Evolutionary conservation across 768 basidiomycete genomes (phyloP).

Genomic region (Myochromella boudieri): DNA sequence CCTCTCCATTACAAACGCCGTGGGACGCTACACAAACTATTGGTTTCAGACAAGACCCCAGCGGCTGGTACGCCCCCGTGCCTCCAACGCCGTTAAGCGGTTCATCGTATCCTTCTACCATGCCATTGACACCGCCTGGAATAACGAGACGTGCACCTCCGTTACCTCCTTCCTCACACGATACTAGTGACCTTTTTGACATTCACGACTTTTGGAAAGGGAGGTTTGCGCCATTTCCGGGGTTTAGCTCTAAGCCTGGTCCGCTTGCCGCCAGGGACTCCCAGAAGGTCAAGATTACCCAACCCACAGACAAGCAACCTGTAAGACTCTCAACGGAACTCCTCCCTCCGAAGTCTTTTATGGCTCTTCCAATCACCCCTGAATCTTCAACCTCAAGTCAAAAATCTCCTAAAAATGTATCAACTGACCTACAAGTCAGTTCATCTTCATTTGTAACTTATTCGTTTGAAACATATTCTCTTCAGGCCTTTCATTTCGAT

Average conservation of each 20-base stretch:
- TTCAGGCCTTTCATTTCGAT: slow-evolving; percentile 33
- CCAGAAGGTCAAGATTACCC: slow-evolving; percentile 15
- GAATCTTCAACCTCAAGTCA: slow-evolving; percentile 14
- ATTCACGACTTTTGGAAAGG: slow-evolving; percentile 42
- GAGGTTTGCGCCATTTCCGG: slow-evolving; percentile 42
- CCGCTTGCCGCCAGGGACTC: slow-evolving; percentile 26
- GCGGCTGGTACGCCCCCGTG: slow-evolving; percentile 16
- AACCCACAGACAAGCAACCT: slow-evolving; percentile 12
- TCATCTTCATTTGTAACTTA: slow-evolving; percentile 5
- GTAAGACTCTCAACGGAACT: slow-evolving; percentile 12
- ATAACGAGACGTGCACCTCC: slow-evolving; percentile 1
- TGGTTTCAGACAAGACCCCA: slow-evolving; percentile 12
- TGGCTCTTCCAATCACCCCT: slow-evolving; percentile 17
- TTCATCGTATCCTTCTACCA: not conserved
- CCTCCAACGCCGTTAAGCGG: not conserved
- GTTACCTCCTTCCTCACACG: not conserved
- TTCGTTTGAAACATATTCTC: not conserved
- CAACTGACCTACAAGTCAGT: slow-evolving; percentile 7
- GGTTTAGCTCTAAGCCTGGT: slow-evolving; percentile 34
- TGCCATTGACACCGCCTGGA: not conserved
- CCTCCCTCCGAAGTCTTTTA: slow-evolving; percentile 19
- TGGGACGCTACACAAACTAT: not conserved
- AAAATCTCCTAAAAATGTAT: slow-evolving; percentile 3
- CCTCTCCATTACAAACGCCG: not conserved
- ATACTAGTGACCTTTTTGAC: slow-evolving; percentile 1